A percentile compares a stretch with the other conserved stretches of the same genome.
Conservation (phyloP, 225 moss, liverwort and hornwort genomes). For the Bryoerythrophyllum caledonicum region DNA sequence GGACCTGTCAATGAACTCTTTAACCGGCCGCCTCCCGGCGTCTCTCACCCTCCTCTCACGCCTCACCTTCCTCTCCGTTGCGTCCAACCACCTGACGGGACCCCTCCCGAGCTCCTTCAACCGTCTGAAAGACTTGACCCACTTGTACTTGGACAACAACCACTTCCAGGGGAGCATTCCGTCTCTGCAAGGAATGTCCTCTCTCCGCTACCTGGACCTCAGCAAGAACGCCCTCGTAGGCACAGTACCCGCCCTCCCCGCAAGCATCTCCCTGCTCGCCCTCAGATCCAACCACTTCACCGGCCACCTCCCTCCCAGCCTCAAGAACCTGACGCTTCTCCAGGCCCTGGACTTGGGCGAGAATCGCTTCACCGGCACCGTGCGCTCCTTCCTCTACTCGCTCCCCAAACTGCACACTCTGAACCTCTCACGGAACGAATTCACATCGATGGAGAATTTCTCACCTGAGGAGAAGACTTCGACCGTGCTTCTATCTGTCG, state of each 20-base stretch:
- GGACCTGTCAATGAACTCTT: constrained; percentile 4
- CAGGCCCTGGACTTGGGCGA: not conserved
- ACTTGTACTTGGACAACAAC: constrained; percentile 7
- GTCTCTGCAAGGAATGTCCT: not conserved
- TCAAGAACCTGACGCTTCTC: constrained; percentile 2
- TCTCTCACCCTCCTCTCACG: not conserved
- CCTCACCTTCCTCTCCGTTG: constrained; percentile 8
- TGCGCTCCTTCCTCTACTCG: not conserved
- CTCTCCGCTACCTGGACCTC: not conserved
- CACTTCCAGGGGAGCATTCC: not conserved
- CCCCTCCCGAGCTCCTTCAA: not conserved
- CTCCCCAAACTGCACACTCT: not conserved
- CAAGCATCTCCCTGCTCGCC: not conserved
- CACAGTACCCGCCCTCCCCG: not conserved
- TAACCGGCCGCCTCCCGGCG: not conserved
- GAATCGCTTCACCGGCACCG: not conserved
- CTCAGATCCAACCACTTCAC: not conserved
- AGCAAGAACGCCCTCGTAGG: constrained; percentile 1
- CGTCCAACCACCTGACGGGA: not conserved
- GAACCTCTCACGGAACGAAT: constrained; percentile 11
- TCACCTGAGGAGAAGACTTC: not conserved
- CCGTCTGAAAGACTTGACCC: not conserved
- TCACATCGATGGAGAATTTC: not conserved
- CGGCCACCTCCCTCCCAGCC: constrained; percentile 5
- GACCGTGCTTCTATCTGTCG: not conserved